Evolutionary conservation across 345 rosid species (phyloP).

Genomic region (Melaleuca quinquenervia): DNA sequence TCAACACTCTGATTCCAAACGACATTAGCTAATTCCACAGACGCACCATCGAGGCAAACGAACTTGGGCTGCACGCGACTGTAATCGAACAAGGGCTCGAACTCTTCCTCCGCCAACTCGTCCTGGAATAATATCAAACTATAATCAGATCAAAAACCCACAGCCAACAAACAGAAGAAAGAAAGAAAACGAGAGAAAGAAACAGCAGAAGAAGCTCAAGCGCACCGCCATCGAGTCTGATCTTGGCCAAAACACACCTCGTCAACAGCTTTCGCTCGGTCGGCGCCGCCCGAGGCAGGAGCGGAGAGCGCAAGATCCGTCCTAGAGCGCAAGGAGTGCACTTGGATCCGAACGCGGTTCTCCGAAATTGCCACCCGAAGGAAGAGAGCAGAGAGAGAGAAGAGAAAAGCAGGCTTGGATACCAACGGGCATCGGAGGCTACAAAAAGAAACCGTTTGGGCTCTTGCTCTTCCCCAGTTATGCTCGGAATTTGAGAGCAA

Average conservation of each 20-base stretch:
- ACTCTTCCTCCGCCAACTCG: slow-evolving; percentile 1
- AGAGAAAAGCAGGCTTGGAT: not conserved
- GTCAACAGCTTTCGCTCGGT: not conserved
- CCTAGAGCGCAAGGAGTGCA: not conserved
- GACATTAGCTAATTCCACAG: not conserved
- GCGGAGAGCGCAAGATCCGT: not conserved
- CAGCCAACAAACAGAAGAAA: not conserved
- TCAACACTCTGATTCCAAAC: not conserved
- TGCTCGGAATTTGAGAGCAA: too few species aligned
- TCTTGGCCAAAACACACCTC: not conserved
- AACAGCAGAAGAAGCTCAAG: not conserved
- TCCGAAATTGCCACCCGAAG: not conserved
- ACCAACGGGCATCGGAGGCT: fast-evolving
- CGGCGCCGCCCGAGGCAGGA: not conserved
- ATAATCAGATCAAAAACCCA: not conserved
- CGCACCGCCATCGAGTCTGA: not conserved
- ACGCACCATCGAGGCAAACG: slow-evolving; percentile 1
- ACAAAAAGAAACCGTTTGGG: not conserved
- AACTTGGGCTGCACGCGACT: slow-evolving; percentile 5
- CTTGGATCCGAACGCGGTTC: not conserved
- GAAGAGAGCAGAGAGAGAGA: not conserved
- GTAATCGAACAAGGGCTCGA: slow-evolving; percentile 12
- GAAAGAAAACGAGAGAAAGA: not conserved
- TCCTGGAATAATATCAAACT: not conserved
- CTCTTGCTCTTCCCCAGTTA: too few species aligned